Base-by-base conservation (phyloP, 2,329 filamentous ascomycete species). In the Sporothrix dimorphospora region DNA sequence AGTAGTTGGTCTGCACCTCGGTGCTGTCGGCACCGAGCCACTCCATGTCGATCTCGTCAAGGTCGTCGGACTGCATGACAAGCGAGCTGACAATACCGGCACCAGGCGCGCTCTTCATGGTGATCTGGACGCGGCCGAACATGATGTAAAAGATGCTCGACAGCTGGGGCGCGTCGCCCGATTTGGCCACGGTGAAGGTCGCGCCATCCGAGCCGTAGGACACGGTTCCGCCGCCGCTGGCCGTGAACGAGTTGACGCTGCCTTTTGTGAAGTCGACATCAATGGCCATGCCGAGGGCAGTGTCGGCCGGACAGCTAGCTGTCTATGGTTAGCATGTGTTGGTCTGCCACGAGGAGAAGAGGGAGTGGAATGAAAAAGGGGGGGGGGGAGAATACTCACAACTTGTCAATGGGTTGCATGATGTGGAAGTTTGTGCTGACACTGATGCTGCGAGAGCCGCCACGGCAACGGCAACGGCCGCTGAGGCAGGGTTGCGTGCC, bases 1-100 rank as follows among this genome's bases (percentile, higher is more conserved):
- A 99, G 83, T 97, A 99, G 83, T 99, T 99, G 77, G 90, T 92
- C 82, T 99, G 96, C n/a, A 97, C 92, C 81, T 97, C 86, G 72
- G 85, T 84, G 75, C 87, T 82, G 79, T 93, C 88, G 71, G 91
- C 89, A 72, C 96, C 96, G 30, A 99, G 88, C 93, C 94, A 98
- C 82, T 99, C 96, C 85, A 95, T 92, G 81, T 99, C 96, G 78
- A 99, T 97, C 84, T 99, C 96, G 81, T 99, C 96, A 59, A 98
- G 87, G 78, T 89, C 88, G 80, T 98, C 95, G 16, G 94, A 98
- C 82, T 97, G 91, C 75, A 99, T 85, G 9, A 99, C 94, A 14
- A 96, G 87, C 61, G 94, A 96, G 81, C 93, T 97, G 75, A 99
- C 94, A 77, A 99, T 98, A 73, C 96, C 96, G 11, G 89, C 90